Conservation (phyloP, 331 rosid species). For the Arachis monticola region DNA sequence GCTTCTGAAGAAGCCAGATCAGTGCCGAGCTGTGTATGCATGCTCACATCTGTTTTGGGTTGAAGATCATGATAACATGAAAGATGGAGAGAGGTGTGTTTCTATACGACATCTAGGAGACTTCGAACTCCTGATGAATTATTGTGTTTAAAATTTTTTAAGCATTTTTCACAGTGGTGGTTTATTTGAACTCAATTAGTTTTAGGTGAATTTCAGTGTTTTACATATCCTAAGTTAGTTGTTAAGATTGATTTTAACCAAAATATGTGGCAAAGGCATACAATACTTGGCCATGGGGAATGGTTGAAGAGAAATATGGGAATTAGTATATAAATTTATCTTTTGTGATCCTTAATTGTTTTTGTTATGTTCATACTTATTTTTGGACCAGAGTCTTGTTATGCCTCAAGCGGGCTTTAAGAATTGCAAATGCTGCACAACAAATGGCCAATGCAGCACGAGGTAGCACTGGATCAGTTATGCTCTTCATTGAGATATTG, state of each 20-base stretch:
- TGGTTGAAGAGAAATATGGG: slow-evolving; percentile 17
- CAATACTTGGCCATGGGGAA: background rate
- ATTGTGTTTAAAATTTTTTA: slow-evolving; percentile 4
- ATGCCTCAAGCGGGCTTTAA: slow-evolving; percentile 94
- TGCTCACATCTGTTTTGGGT: slow-evolving; percentile 99
- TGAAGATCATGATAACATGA: slow-evolving; percentile 87
- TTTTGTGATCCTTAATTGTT: slow-evolving; percentile 27
- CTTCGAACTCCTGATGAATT: slow-evolving; percentile 34
- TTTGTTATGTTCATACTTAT: slow-evolving; percentile 10
- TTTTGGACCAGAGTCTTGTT: slow-evolving; percentile 78
- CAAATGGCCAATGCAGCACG: slow-evolving; percentile 92
- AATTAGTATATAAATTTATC: slow-evolving; percentile 25
- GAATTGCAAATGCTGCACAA: slow-evolving; percentile 97
- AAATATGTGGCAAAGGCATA: background rate
- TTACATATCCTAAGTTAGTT: slow-evolving; percentile 19
- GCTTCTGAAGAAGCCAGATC: slow-evolving; percentile 98
- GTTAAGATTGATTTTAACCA: slow-evolving; percentile 25
- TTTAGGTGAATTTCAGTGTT: slow-evolving; percentile 29
- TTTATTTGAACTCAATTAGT: slow-evolving; percentile 35
- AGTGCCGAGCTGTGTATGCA: slow-evolving; percentile 95
- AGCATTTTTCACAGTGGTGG: slow-evolving; percentile 10
- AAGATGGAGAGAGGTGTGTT: slow-evolving; percentile 97
- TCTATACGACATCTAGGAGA: slow-evolving; percentile 17
- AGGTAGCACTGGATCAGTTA: slow-evolving; percentile 85
- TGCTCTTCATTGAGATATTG: slow-evolving; percentile 93